Evolutionary conservation across 345 rosid genomes (phyloP).

Genomic region (Aquilaria sinensis): DNA sequence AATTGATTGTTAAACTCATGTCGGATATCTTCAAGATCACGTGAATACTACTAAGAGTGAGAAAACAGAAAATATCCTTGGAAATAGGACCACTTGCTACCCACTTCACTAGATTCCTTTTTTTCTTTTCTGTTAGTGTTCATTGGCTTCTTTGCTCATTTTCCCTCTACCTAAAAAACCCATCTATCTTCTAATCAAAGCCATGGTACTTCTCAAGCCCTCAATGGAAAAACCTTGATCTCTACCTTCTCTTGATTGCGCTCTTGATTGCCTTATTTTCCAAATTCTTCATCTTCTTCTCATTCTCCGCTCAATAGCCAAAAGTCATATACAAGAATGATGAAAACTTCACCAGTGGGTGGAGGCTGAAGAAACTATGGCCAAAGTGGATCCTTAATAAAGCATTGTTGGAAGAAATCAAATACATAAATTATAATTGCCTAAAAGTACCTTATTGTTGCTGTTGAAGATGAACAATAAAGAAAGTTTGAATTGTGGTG

Average conservation of each 20-base stretch:
- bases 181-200: conserved; percentile 41
- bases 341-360: too few relatives aligned
- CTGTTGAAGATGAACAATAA: too few relatives aligned
- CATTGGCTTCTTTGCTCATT: conserved; percentile 38
- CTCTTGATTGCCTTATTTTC: conserved; percentile 47
- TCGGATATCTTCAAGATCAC: too few relatives aligned
- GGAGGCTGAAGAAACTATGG: too few relatives aligned
- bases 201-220: conserved; percentile 35
- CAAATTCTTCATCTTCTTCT: conserved; percentile 32
- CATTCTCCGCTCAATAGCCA: conserved; percentile 22
- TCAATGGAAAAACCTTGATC: conserved; percentile 33
- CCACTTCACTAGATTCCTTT: conserved; percentile 30
- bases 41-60: too few relatives aligned
- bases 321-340: not conserved
- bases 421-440: too few relatives aligned
- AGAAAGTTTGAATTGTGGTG: too few relatives aligned
- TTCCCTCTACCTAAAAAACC: conserved; percentile 37
- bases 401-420: too few relatives aligned
- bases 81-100: conserved; percentile 40
- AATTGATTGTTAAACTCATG: too few relatives aligned
- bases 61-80: too few relatives aligned
- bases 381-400: too few relatives aligned
- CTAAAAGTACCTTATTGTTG: too few relatives aligned
- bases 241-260: conserved; percentile 33
- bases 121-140: conserved; percentile 38